Evolutionary conservation across 2,329 filamentous ascomycete genomes (phyloP), one percentile per base, ranked within the genome.

Genomic region (Macrophomina tecta): DNA sequence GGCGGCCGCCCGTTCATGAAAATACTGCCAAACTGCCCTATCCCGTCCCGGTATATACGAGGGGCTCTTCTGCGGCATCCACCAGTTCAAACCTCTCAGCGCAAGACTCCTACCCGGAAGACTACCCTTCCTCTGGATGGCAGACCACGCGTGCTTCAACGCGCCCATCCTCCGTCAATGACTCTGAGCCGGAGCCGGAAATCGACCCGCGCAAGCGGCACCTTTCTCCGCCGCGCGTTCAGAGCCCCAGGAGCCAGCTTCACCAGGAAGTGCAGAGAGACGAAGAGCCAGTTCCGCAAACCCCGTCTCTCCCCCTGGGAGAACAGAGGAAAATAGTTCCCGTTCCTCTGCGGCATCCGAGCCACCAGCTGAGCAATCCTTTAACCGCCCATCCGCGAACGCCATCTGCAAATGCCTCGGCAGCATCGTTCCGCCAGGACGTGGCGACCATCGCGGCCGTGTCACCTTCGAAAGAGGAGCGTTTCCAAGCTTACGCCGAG

Each of bases 91-190:
- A n/a, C 18, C 42, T 62, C 12, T 62, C 58, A 23, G 23, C 6
- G n/a, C 45, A 16, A 32, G 45, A 62, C 14, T 34, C 58, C 5
- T 62, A 42, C 9, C 58, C 32, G 23, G 52, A 62, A 14, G 58
- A 62, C 11, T 46, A 62, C 7, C 40, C 34, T 45, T 62, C 42
- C 12, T 62, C 58, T 16, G 58, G 58, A 49, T 49, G 42, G 58
- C 58, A 62, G 58, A 62, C 58, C n/a, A 62, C 58, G 9, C 58
- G 58, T 18, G 46, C 45, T 28, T 62, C 58, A 4, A 62, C 58
- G 5, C 58, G 58, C n/a, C 58, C 58, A 3, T 62, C 58, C 4
- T 62, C 58, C 42, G 18, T 62, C 58, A 51, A 40, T 8, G 58
- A 62, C 6, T 62, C 58, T 0, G 58, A 62, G n/a, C n/a, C 42